These are phyloP conservation scores for Ceratobasidium sp. DNA, from an alignment of 1,284 basidiomycete genomes.

Conservation along the genomic window DNA sequence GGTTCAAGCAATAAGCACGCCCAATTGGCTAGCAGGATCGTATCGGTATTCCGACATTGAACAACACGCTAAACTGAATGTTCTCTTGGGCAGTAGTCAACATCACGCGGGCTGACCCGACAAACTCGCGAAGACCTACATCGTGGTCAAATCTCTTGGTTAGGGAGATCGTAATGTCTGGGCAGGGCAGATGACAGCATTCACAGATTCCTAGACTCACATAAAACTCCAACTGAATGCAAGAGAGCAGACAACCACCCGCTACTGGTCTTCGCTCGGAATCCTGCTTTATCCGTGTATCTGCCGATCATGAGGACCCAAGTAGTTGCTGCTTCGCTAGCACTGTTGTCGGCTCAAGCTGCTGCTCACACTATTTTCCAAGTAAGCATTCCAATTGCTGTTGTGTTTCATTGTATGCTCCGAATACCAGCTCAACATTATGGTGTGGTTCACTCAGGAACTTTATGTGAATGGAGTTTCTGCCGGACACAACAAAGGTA, in stretches of 20 bases:
- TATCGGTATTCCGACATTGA: background rate
- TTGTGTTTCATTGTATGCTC: background rate
- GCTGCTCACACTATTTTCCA: slow-evolving; percentile 19
- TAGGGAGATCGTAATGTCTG: background rate
- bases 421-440: background rate
- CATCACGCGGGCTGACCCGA: background rate
- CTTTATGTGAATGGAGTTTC: slow-evolving; percentile 5
- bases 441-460: background rate
- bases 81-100: slow-evolving; percentile 6
- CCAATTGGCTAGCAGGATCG: background rate
- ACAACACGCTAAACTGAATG: background rate
- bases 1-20: background rate
- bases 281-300: background rate
- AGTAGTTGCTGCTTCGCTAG: slow-evolving; percentile 4
- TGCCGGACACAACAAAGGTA: background rate
- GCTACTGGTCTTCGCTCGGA: background rate
- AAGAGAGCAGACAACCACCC: slow-evolving; percentile 1
- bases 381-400: background rate
- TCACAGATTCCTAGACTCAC: background rate
- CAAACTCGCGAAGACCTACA: slow-evolving; percentile 1
- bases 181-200: background rate
- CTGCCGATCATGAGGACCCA: slow-evolving; percentile 4
- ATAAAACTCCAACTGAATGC: slow-evolving; percentile 14
- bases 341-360: background rate
- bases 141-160: background rate